These are phyloP conservation scores for Calonectria henricotiae DNA, from an alignment of 2,329 filamentous ascomycete genomes.

Conservation along the genomic window DNA sequence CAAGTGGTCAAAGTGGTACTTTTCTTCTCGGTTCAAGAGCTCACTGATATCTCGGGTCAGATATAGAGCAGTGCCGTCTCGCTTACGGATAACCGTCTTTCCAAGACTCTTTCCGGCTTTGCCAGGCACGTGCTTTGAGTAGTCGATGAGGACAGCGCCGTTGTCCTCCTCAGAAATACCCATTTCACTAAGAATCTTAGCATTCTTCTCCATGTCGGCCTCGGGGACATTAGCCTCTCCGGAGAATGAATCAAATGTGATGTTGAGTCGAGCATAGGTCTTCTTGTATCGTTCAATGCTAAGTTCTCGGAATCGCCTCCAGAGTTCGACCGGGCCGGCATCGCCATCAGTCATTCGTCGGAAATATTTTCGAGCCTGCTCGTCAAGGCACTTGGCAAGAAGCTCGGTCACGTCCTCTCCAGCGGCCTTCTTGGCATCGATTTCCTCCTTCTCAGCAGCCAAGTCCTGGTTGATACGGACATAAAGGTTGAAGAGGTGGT, in stretches of 20 bases:
- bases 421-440: conserved; percentile 71
- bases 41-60: conserved; percentile 86
- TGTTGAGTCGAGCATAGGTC: conserved; percentile 80
- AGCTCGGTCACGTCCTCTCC: conserved; percentile 67
- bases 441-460: conserved; percentile 76
- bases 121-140: conserved; percentile 77
- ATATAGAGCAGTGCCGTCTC: conserved; percentile 83
- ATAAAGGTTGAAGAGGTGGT: conserved; percentile 87
- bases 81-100: conserved; percentile 80
- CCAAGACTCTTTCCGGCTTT: conserved; percentile 80
- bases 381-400: conserved; percentile 75
- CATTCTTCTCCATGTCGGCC: conserved; percentile 77
- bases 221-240: conserved; percentile 83
- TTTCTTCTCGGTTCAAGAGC: conserved; percentile 76
- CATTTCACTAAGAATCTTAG: conserved; percentile 75
- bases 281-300: conserved; percentile 78
- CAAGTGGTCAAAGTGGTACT: conserved; percentile 83
- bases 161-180: conserved; percentile 79
- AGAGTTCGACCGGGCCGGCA: conserved; percentile 72
- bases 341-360: conserved; percentile 81
- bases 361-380: conserved; percentile 83
- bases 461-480: conserved; percentile 83
- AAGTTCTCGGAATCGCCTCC: conserved; percentile 78
- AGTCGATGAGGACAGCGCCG: conserved; percentile 82
- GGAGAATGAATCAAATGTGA: conserved; percentile 79